Evolutionary conservation across 768 basidiomycete genomes (phyloP), one percentile per base, ranked within the genome.

Genomic region (Pulveroboletus sp.): DNA sequence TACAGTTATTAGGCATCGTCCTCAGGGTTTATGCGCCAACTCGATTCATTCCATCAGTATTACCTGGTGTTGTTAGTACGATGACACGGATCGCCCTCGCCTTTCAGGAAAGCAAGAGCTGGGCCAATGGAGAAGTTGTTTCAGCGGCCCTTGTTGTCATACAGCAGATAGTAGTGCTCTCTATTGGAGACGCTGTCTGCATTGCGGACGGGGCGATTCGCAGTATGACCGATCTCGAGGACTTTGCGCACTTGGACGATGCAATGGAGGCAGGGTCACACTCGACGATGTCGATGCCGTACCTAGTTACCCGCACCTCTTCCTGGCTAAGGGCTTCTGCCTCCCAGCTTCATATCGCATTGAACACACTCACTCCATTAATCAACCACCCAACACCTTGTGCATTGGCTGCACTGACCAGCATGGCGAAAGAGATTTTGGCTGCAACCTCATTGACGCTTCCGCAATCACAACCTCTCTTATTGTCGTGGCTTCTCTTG

Each of bases 321-420:
- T 73, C 83, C 0, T 98, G 94, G 89, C 76, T 96, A 39, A 77
- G 76, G 18, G 92, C 80, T 32, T 93, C 91, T 1, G 74, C 88
- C 2, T 78, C 89, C 6, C 93, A 96, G 60, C 70, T 98, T 10
- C 81, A 87, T 40, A 84, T 91, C 21, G 90, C 93, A 8, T 64
- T 97, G 45, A 88, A 90, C 56, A 73, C 84, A 0, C 71, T 97
- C 17, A 78, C 85, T 1, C 76, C 85, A 1, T 74, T 92, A 11
- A 68, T 86, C 11, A 76, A 79, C 3, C 92, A 95, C 61, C 82
- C 85, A 11, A 88, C 80, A 1, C 75, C 86, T 3, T 66, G 72
- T 4, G 90, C 87, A 6, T 77, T 87, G 13, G 55, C 68, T 18
- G 81, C 81, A 0, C 70, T 95, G 8, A 69, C 72, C 26, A 60